These are phyloP conservation scores for Neurospora sp. DNA, from an alignment of 495 filamentous ascomycete genomes.

Conservation along the genomic window DNA sequence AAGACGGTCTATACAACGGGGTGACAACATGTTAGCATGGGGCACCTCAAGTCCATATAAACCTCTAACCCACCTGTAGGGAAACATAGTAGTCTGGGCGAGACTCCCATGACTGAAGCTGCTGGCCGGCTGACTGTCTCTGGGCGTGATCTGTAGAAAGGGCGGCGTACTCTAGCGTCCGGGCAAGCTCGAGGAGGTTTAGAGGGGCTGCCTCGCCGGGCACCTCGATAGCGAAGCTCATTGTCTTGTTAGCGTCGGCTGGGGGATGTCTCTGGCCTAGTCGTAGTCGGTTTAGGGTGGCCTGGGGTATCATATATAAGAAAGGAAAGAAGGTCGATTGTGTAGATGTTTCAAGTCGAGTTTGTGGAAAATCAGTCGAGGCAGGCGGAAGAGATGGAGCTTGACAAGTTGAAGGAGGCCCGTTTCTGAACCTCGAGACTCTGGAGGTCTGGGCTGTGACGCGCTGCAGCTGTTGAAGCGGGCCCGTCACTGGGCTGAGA, in stretches of 20 bases:
- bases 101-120: conserved; percentile 79
- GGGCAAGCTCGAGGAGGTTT: conserved; percentile 56
- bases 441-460: neutral
- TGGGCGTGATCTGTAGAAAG: conserved; percentile 63
- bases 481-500: neutral
- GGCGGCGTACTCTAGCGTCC: conserved; percentile 62
- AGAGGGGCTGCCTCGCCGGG: conserved; percentile 45
- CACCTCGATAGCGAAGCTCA: conserved; percentile 46
- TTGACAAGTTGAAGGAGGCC: neutral
- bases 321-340: neutral
- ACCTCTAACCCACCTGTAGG: conserved; percentile 52
- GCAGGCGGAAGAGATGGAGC: neutral
- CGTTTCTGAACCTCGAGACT: neutral
- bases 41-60: neutral
- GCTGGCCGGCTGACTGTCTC: conserved; percentile 68
- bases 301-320: neutral
- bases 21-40: neutral
- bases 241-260: conserved; percentile 7
- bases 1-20: conserved; percentile 51
- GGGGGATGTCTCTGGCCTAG: neutral
- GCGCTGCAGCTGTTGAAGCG: neutral
- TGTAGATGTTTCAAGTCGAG: neutral
- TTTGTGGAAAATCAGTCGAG: neutral
- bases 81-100: conserved; percentile 63
- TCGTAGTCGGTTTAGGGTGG: neutral